Percentiles rank a stretch among this genome's conserved stretches.
phyloP scores from a whole-genome alignment of 2,329 filamentous ascomycete species.

The Alternaria gaisen region DNA sequence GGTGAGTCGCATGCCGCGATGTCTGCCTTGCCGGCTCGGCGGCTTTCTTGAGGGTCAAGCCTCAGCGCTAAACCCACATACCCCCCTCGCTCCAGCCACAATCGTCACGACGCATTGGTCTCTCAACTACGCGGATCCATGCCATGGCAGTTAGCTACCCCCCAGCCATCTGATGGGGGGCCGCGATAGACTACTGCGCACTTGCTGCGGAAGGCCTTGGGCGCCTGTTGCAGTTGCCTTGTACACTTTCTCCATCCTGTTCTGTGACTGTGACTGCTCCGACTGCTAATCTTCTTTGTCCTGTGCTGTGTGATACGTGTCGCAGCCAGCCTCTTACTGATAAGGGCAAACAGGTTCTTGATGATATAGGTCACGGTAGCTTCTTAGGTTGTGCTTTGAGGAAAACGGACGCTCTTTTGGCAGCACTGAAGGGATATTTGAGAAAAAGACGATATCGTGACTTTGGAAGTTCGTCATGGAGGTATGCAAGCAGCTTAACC shows the following conservation, averaged over 20 bases:
- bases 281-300: conserved; percentile 11
- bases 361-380: background rate
- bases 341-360: conserved; percentile 1
- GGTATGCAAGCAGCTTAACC: conserved; percentile 4
- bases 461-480: conserved; percentile 11
- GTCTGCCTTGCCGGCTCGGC: conserved; percentile 8
- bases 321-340: conserved; percentile 10
- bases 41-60: conserved; percentile 2
- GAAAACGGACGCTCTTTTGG: conserved; percentile 1
- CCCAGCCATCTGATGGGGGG: conserved; percentile 15
- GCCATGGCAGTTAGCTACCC: conserved; percentile 7
- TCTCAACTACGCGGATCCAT: conserved; percentile 2
- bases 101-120: conserved; percentile 11
- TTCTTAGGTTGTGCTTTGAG: background rate
- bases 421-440: background rate
- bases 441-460: background rate
- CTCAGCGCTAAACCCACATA: conserved; percentile 11
- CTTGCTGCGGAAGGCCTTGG: conserved; percentile 11
- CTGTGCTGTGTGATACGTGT: conserved; percentile 10
- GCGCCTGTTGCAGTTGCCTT: conserved; percentile 14
- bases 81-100: conserved; percentile 16
- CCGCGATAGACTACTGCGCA: conserved; percentile 7
- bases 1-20: background rate
- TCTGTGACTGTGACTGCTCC: conserved; percentile 6
- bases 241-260: conserved; percentile 9